Evolutionary conservation across 306 rosid genomes (phyloP), one percentile per base, ranked within the genome.

Genomic region (Dicorynia guianensis): DNA sequence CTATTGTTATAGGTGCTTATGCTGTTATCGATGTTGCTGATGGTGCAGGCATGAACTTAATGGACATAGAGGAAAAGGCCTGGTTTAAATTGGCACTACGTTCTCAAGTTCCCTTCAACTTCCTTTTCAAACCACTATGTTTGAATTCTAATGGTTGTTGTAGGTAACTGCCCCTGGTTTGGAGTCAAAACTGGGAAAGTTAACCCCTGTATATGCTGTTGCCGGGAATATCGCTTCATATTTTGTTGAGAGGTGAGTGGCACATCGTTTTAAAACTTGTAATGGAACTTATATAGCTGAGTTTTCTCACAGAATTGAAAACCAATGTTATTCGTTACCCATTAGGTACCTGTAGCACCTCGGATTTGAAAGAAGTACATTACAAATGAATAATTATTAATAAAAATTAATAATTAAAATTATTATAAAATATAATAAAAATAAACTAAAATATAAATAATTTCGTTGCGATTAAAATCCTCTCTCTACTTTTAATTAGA

Each of bases 41-140:
- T 64, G 97, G 93, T 72, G 89, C 61, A 0, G 99, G 99, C 86
- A 95, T 95, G 99, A 95, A 95, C 83, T 87, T 95, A 79, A 95
- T 95, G 99, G 97, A 95, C 65, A 66, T 95, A 15, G 82, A 78
- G 83, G 71, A 78, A 82, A 86, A 91, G 81, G 61, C 85, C 10
- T 95, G 99, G 99, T 89, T 89, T 71, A 81, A 80, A 60, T 64
- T 36, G 18, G 89, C 85, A 58, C 87, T 95, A 68, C 90, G 92
- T 97, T 97, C 92, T 76, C 36, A 75, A n/a, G n/a, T n/a, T n/a
- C n/a, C n/a, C n/a, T n/a, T n/a, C 14, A 5, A 30, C 17, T 76
- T 63, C 9, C 30, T 47, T n/a, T 81, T 74, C 57, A 13, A 70
- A n/a, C 15, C 71, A 19, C 19, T 50, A 14, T 75, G 25, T 19